Evolutionary conservation across 768 basidiomycete genomes (phyloP).

Genomic region (Leccinum truebloodii): DNA sequence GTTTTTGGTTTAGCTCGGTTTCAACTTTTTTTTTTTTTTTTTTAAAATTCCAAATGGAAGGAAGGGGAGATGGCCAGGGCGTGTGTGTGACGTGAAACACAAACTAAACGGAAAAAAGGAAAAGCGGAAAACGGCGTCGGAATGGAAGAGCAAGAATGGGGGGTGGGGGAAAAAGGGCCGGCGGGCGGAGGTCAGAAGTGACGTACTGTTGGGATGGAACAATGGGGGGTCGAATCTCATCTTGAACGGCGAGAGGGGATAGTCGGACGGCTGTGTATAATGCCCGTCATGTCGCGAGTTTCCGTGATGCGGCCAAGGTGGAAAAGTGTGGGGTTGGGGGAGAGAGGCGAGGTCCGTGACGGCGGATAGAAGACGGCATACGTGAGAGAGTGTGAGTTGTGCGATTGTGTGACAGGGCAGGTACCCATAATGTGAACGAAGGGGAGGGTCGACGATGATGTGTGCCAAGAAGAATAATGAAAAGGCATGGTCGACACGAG

Average conservation of each 20-base stretch:
- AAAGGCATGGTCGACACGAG: neutral
- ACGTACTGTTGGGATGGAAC: constrained; percentile 95
- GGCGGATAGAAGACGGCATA: neutral
- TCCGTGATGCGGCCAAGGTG: neutral
- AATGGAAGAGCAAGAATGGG: neutral
- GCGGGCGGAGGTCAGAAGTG: neutral
- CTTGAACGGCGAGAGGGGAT: constrained; percentile 98
- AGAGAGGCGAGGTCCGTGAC: neutral
- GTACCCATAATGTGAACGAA: too few relatives aligned
- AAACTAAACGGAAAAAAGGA: neutral
- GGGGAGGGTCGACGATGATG: too few relatives aligned
- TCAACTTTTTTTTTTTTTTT: neutral
- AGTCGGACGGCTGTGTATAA: constrained; percentile 69
- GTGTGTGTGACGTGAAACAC: neutral
- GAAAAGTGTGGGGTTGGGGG: neutral
- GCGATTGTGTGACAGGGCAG: too few relatives aligned
- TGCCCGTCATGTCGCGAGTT: neutral
- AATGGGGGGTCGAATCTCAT: constrained; percentile 98
- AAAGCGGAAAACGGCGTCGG: neutral
- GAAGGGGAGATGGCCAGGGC: too few relatives aligned
- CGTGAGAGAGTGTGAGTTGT: neutral
- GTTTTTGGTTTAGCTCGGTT: neutral
- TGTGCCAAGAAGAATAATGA: neutral
- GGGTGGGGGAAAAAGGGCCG: too few relatives aligned
- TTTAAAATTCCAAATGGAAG: neutral